Conservation (phyloP, 2,329 filamentous ascomycete genomes). For the Curvularia eragrostidis region DNA sequence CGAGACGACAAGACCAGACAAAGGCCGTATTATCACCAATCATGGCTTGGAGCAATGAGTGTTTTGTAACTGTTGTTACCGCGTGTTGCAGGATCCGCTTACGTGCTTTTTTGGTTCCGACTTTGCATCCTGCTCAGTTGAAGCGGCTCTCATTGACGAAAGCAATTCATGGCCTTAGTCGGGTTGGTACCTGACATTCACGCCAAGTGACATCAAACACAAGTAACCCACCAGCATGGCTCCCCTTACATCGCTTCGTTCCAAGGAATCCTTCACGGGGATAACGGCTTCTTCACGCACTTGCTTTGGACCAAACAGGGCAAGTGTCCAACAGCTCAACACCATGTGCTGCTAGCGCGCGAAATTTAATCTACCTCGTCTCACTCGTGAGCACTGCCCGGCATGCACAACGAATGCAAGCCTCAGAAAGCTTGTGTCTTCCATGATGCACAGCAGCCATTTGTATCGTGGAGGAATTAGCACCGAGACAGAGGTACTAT, state of each 20-base stretch:
- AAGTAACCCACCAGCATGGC: background rate
- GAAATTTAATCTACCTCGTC: conserved; percentile 41
- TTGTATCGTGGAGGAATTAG: conserved; percentile 25
- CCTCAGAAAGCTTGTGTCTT: background rate
- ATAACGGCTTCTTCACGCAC: conserved; percentile 6
- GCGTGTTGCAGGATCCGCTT: conserved; percentile 14
- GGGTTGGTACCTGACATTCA: background rate
- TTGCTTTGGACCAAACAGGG: conserved; percentile 13
- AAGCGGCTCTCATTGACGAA: background rate
- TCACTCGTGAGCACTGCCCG: conserved; percentile 35
- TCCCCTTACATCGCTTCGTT: background rate
- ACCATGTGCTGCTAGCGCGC: conserved; percentile 32
- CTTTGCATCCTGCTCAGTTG: conserved; percentile 1
- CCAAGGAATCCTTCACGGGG: conserved; percentile 1
- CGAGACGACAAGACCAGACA: conserved; percentile 23
- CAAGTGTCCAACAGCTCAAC: conserved; percentile 12
- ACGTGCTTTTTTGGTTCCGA: conserved; percentile 2
- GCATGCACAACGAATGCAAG: conserved; percentile 14
- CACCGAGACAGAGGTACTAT: conserved; percentile 21
- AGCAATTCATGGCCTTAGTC: background rate
- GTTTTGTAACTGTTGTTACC: conserved; percentile 19
- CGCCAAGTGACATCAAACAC: background rate
- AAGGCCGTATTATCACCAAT: conserved; percentile 33
- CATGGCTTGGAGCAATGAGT: background rate
- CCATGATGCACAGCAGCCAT: background rate